Evolutionary conservation across 257 asterid species (phyloP), one percentile per base, ranked within the genome.

Genomic region (Petunia secreta): DNA sequence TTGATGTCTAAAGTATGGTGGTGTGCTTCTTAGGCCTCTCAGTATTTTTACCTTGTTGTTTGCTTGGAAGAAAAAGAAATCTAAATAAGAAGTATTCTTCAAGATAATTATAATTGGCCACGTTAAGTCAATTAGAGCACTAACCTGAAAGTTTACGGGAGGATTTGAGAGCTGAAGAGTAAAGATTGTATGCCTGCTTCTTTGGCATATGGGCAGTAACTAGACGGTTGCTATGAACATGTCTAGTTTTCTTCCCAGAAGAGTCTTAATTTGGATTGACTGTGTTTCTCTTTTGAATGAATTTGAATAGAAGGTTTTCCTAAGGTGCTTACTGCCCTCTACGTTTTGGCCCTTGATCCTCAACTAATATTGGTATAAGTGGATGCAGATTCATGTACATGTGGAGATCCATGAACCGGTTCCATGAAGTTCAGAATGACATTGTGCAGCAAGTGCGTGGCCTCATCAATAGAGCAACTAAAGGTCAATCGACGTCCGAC

Each of bases 321-420:
- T 39, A 39, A 15, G 14, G 48, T 25, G 53, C 3, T 37, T 8
- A 16, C 54, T 15, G 9, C 59, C 44, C 13, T 41, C 75, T 4
- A 15, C 44, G 67, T 43, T 14, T 25, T 64, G 34, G 9, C 38
- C 64, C 77, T 65, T 48, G 2, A 50, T 58, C 52, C 65, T 73
- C 14, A 63, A 50, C 73, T 84, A 69, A 75, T 46, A 37, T 86
- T 65, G 69, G 77, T 80, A 66, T 75, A 57, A 68, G 39, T 16
- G 69, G 75, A 57, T 83, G 81, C 89, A 96, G 99, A 87, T 94
- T 94, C 90, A 96, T 92, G 99, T 96, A 96, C 90, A 96, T 92
- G 99, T 96, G 99, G 99, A 89, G 87, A 90, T 91, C 98, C 50
- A 96, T 96, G 98, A 92, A 92, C 46, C 98, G 89, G 87, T 92